These are phyloP conservation scores for Coemansia sp. DNA, from an alignment of 192 early-diverging fungal species.

Conservation along the genomic window DNA sequence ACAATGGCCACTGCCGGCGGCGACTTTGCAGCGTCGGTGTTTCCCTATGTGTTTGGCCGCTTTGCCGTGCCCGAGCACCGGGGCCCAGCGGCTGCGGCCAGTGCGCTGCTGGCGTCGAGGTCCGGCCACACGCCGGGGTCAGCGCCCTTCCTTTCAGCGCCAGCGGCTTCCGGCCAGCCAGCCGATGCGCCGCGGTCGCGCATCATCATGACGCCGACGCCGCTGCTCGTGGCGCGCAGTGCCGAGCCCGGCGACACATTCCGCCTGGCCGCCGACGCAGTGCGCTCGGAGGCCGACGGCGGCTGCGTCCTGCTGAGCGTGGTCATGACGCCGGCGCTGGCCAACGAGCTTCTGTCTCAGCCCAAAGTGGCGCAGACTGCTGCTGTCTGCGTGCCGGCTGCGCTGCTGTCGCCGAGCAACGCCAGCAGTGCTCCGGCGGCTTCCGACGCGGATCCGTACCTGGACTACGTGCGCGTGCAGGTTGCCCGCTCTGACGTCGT, in stretches of 20 bases:
- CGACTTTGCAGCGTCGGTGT: constrained; percentile 33
- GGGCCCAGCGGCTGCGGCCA: constrained; percentile 34
- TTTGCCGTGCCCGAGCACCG: constrained; percentile 43
- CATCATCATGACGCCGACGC: constrained; percentile 40
- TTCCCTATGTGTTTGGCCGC: constrained; percentile 49
- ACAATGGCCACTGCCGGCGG: constrained; percentile 24
- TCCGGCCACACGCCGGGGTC: constrained; percentile 23
- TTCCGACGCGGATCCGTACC: constrained; percentile 29
- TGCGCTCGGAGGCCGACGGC: background rate
- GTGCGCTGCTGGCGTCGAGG: constrained; percentile 34
- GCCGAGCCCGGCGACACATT: constrained; percentile 13
- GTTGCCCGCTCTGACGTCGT: constrained; percentile 35
- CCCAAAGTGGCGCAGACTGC: constrained; percentile 22
- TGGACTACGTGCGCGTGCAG: constrained; percentile 42
- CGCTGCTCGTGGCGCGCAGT: constrained; percentile 29
- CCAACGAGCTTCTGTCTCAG: constrained; percentile 35
- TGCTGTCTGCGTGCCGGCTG: constrained; percentile 40
- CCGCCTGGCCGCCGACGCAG: constrained; percentile 24
- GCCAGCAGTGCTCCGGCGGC: background rate
- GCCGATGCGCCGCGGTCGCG: constrained; percentile 24
- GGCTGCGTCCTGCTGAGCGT: constrained; percentile 20
- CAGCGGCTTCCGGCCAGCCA: no score
- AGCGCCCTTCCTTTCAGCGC: constrained; percentile 33
- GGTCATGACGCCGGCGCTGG: constrained; percentile 43
- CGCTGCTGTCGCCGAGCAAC: constrained; percentile 5